Evolutionary conservation across 768 basidiomycete genomes (phyloP).

Genomic region (Scleroderma bovista): DNA sequence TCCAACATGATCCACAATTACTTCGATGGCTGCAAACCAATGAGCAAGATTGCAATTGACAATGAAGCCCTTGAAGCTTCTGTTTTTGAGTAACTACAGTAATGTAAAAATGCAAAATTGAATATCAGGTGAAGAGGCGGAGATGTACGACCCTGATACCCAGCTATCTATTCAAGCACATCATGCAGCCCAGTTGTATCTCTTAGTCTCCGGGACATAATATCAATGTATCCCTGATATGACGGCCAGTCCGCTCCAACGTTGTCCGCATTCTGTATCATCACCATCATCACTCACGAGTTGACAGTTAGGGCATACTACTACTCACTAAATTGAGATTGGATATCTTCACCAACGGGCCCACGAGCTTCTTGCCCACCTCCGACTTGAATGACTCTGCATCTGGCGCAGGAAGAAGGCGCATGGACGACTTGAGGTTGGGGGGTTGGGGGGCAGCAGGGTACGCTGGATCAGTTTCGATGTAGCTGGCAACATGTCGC

Average conservation of each 20-base stretch:
- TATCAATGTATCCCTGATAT: constrained; percentile 66
- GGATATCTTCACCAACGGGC: constrained; percentile 50
- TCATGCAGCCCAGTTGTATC: constrained; percentile 58
- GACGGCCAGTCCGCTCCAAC: constrained; percentile 52
- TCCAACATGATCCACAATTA: too few relatives aligned
- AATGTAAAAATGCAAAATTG: too few relatives aligned
- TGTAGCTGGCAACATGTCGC: constrained; percentile 72
- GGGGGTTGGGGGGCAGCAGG: constrained; percentile 5
- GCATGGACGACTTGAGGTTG: constrained; percentile 45
- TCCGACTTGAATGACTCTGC: constrained; percentile 56
- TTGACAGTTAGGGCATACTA: constrained; percentile 10
- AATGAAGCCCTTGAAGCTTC: neutral
- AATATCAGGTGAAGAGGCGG: neutral
- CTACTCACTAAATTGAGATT: constrained; percentile 44
- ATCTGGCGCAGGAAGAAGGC: constrained; percentile 52
- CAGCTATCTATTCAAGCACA: constrained; percentile 16
- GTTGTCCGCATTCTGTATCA: constrained; percentile 37
- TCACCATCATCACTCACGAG: constrained; percentile 13
- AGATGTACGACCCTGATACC: neutral
- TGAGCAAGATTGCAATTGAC: neutral
- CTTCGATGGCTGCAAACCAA: neutral
- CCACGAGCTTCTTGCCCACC: constrained; percentile 47
- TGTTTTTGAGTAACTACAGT: constrained; percentile 1
- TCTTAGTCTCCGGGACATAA: constrained; percentile 66
- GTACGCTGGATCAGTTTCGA: constrained; percentile 25